Conservation (phyloP, 106 monocot genomes). For the Triglochin maritima region DNA sequence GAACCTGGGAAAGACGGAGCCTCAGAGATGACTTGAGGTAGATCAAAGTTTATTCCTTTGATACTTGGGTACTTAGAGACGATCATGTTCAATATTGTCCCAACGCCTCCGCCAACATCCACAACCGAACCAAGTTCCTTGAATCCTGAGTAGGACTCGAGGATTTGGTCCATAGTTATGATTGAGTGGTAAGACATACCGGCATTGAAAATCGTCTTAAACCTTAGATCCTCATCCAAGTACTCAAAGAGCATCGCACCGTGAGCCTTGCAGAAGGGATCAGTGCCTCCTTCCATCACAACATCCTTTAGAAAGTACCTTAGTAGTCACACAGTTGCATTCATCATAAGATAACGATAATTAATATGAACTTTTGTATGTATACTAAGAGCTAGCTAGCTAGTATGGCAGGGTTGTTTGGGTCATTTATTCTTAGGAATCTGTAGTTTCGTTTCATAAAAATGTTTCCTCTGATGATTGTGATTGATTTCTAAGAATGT, state of each 20-base stretch:
- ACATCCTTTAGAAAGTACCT: slow-evolving; percentile 29
- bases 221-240: slow-evolving; percentile 25
- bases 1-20: not conserved
- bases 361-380: too few relatives aligned
- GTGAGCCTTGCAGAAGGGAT: slow-evolving; percentile 23
- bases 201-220: slow-evolving; percentile 45
- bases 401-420: too few relatives aligned
- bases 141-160: slow-evolving; percentile 26
- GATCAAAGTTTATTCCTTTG: slow-evolving; percentile 28
- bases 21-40: slow-evolving; percentile 6
- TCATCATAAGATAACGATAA: not conserved
- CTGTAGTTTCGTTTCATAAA: too few relatives aligned
- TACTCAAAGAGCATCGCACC: slow-evolving; percentile 51
- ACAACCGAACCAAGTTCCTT: slow-evolving; percentile 12
- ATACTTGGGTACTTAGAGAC: slow-evolving; percentile 21
- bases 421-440: too few relatives aligned
- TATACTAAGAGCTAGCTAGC: too few relatives aligned
- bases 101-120: slow-evolving; percentile 35
- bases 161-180: slow-evolving; percentile 35
- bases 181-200: slow-evolving; percentile 38
- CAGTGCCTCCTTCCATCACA: slow-evolving; percentile 14
- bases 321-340: too few relatives aligned
- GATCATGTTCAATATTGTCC: slow-evolving; percentile 27
- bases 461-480: too few relatives aligned
- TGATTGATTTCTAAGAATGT: too few relatives aligned